Conservation (phyloP, 768 basidiomycete species). For the Rhodocollybia butyracea region DNA sequence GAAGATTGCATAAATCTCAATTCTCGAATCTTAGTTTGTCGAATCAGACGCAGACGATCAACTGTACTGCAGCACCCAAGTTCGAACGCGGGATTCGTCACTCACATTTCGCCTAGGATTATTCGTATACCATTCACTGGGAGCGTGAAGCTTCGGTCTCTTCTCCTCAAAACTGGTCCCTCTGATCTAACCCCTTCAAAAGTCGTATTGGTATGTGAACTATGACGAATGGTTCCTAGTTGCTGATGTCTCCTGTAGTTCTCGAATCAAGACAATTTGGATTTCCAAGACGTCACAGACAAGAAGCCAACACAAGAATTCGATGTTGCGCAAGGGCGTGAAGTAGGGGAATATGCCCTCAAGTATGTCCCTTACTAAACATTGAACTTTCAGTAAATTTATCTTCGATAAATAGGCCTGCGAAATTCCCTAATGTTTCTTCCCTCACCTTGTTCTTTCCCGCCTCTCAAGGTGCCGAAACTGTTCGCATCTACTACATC, state of each 20-base stretch:
- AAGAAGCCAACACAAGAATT: slow-evolving; percentile 70
- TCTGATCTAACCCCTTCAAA: slow-evolving; percentile 72
- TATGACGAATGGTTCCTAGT: background rate
- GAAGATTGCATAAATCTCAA: background rate
- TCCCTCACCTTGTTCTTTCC: slow-evolving; percentile 85
- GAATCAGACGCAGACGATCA: slow-evolving; percentile 93
- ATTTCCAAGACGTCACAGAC: slow-evolving; percentile 73
- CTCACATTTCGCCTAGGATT: slow-evolving; percentile 46
- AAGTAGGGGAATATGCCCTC: slow-evolving; percentile 82
- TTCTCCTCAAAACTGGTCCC: slow-evolving; percentile 85
- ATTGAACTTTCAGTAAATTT: background rate
- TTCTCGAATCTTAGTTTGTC: slow-evolving; percentile 49
- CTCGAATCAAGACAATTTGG: slow-evolving; percentile 71
- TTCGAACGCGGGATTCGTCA: background rate
- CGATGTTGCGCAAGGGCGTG: slow-evolving; percentile 61
- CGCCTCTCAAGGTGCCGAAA: slow-evolving; percentile 74
- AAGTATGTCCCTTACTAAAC: slow-evolving; percentile 45
- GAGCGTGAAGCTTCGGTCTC: slow-evolving; percentile 76
- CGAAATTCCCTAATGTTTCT: slow-evolving; percentile 82
- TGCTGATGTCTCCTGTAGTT: slow-evolving; percentile 44
- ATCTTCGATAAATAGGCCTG: slow-evolving; percentile 46
- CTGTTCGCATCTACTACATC: slow-evolving; percentile 74
- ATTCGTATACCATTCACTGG: slow-evolving; percentile 86
- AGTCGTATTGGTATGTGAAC: slow-evolving; percentile 57
- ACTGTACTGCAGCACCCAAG: slow-evolving; percentile 44